Evolutionary conservation across 805 yeast species (phyloP), one percentile per base, ranked within the genome.

Genomic region (Candida lessepsii): DNA sequence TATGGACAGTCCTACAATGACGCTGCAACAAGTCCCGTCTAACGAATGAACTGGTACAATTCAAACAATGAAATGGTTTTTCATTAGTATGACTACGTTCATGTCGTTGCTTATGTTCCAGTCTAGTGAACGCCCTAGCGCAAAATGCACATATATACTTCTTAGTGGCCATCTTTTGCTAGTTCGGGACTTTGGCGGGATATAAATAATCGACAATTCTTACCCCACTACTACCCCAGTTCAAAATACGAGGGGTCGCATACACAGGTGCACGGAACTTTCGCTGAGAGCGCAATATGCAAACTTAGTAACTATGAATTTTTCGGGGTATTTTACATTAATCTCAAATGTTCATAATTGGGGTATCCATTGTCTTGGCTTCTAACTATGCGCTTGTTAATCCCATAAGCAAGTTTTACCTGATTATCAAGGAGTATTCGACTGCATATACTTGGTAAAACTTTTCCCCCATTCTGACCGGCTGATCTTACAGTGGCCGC

Each of bases 11-110:
- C 32, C 91, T 64, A 44, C 83, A 75, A 58, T 86, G 95, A 27
- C 95, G 66, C 51, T 85, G 86, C 13, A 86, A 65, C 33, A 86
- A 63, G 54, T 86, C 95, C 50, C 93, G 65, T 44, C 95, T 65
- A 1, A 86, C 95, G 65, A 86, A 86, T 2, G 83, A 76, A 35
- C 83, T 75, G 8, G 80, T 71, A 56, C 95, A 86, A 37, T 78
- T 71, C 25, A 75, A 67, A 52, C 95, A 86, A 43, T 78, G 79
- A 62, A 83, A 86, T 1, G 95, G 95, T 47, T 87, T 79, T 52
- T 81, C 87, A 52, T 83, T 83, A 10, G 89, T 83, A 55, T 85
- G 93, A 1, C 88, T 80, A 19, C 90, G 63, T 58, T 85, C 91
- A 52, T 85, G 93, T 35, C 93, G 73, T 29, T 82, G 77, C 50